A percentile compares a stretch with the other conserved stretches of the same genome.
phyloP scores from a whole-genome alignment of 2,329 filamentous ascomycete genomes.

The Aspergillus melleus region DNA sequence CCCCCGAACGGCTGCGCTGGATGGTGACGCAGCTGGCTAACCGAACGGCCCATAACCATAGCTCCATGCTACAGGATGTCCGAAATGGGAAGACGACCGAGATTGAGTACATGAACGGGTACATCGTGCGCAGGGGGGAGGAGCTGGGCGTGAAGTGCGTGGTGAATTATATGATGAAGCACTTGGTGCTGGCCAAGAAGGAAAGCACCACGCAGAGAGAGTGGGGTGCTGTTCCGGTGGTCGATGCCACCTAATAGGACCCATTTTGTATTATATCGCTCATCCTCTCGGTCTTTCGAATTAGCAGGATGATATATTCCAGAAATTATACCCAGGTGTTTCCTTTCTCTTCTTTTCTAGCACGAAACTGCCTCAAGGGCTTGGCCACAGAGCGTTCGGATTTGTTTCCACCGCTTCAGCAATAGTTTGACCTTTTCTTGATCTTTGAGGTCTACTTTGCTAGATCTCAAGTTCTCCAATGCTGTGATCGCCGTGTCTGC shows the following conservation, averaged over 20 bases:
- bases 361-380: conserved; percentile 25
- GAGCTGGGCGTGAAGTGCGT: conserved; percentile 71
- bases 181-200: conserved; percentile 71
- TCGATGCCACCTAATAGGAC: not conserved
- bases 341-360: conserved; percentile 5
- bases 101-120: conserved; percentile 84
- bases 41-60: conserved; percentile 58
- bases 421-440: conserved; percentile 28
- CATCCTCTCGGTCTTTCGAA: not conserved
- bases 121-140: conserved; percentile 72
- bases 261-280: not conserved
- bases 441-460: conserved; percentile 12
- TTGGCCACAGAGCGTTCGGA: conserved; percentile 32
- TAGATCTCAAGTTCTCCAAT: conserved; percentile 16
- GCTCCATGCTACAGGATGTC: conserved; percentile 68
- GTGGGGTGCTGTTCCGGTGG: conserved; percentile 35
- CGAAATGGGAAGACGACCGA: conserved; percentile 66
- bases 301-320: not conserved
- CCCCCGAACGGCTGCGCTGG: conserved; percentile 61
- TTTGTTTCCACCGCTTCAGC: conserved; percentile 42
- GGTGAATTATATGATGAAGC: conserved; percentile 70
- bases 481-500: conserved; percentile 27
- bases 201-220: conserved; percentile 41
- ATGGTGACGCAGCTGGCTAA: conserved; percentile 57
- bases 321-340: not conserved